Percentiles rank a stretch among this genome's conserved stretches.
phyloP scores from a whole-genome alignment of 768 basidiomycete species.

The Boletellus sp. region DNA sequence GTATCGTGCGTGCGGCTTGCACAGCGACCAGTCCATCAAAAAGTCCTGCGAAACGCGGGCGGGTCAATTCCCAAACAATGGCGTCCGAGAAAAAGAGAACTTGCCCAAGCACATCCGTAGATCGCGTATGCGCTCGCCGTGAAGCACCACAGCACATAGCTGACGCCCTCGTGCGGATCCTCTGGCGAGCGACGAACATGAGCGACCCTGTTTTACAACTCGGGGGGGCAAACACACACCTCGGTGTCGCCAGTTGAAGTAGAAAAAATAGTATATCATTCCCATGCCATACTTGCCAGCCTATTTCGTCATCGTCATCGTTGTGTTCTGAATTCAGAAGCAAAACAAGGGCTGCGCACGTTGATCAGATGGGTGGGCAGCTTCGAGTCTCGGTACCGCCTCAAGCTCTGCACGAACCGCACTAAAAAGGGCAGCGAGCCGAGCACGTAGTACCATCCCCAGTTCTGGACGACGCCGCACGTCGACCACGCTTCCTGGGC shows the following conservation, averaged over 20 bases:
- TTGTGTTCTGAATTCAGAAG: not conserved
- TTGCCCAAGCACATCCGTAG: constrained; percentile 79
- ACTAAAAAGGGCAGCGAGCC: constrained; percentile 63
- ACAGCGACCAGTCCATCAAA: constrained; percentile 91
- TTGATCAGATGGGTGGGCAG: constrained; percentile 81
- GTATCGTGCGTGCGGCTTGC: constrained; percentile 51
- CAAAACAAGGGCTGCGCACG: constrained; percentile 35
- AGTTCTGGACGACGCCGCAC: constrained; percentile 41
- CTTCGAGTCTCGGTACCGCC: constrained; percentile 78
- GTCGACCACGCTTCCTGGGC: constrained; percentile 47
- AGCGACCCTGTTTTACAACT: no score
- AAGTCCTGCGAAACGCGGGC: constrained; percentile 56
- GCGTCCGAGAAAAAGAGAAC: constrained; percentile 17
- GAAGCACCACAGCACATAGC: constrained; percentile 69
- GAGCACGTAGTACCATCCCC: constrained; percentile 60
- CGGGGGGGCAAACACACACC: constrained; percentile 36
- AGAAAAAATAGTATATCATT: constrained; percentile 55
- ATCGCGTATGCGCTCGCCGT: constrained; percentile 57
- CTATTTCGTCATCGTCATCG: constrained; percentile 35
- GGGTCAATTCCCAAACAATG: not conserved
- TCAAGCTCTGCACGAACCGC: constrained; percentile 82
- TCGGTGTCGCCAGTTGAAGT: constrained; percentile 72
- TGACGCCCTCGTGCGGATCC: constrained; percentile 38
- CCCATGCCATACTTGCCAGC: constrained; percentile 79
- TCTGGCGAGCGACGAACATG: not conserved